Evolutionary conservation across 306 rosid species (phyloP), one percentile per base, ranked within the genome.

Genomic region (Morella rubra): DNA sequence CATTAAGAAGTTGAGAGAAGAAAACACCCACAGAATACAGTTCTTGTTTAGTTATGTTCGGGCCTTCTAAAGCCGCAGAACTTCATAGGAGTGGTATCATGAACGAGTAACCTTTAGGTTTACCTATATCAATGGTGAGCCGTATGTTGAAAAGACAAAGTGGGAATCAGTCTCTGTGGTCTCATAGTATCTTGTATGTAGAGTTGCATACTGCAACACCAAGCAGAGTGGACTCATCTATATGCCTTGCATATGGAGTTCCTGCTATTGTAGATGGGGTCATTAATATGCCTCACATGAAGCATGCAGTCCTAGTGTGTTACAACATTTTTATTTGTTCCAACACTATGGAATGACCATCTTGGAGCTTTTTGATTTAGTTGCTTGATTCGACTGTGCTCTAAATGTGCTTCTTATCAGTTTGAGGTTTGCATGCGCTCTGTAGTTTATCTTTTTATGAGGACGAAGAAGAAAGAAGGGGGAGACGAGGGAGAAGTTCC

Each of bases 391-490:
- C 46, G 24, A 44, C n/a, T 62, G n/a, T 66, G n/a, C 53, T 55
- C 56, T 76, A 58, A 44, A n/a, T 66, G 49, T 71, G 58, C 75
- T 84, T 59, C 62, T 54, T 73, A 71, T 72, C 74, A 45, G 47
- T 79, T 87, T 87, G 73, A 82, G 54, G 60, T 59, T 69, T 78
- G 45, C 80, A 47, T 82, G 73, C 80, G 75, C 71, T 84, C 84
- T 89, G 78, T 73, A 95, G 99, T 80, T 79, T 95, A 92, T 74
- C 56, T 89, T 69, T 89, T 92, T 77, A 61, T 67, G 84, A 86
- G 97, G 81, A 88, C 91, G 40, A 91, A 88, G 74, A 90, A 88
- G 86, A 89, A 89, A 86, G 97, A 87, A 37, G 64, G 68, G 4
- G 81, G 45, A 27, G 84, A 51, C 76, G 88, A 78, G 84, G 89